Base-by-base conservation (phyloP, 2,329 filamentous ascomycete species). In the Fusarium decemcellulare region DNA sequence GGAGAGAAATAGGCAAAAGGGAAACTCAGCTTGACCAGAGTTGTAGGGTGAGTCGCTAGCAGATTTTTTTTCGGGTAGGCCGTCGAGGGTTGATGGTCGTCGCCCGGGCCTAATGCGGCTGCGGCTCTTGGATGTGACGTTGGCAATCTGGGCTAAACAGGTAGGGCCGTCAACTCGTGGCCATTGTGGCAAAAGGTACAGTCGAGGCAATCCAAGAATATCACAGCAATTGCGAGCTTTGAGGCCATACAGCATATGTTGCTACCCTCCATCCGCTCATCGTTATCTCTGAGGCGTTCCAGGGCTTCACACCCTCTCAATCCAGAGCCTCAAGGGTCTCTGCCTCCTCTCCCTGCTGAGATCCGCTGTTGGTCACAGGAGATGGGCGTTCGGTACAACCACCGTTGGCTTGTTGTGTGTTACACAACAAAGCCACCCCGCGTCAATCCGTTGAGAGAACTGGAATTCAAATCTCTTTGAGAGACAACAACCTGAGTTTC, bases 311-410 rank as follows among this genome's bases (percentile, higher is more conserved):
- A 70, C 67, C 67, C 56, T 55, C 56, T 61, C 42, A 9, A 39
- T 8, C 16, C 36, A 52, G 67, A 70, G 67, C 56, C 67, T 71
- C 67, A 70, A 70, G 36, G 65, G 46, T 65, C 63, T 40, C 47
- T 43, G 14, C 9, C 40, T 58, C 34, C 47, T 47, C 23, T 23
- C 18, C 18, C 23, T 23, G 40, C 58, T 53, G 48, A 63, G 67
- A 71, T 71, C 67, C 65, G 56, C 54, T 68, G 67, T 53, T 62
- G 52, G 46, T 55, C 57, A 64, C 53, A 70, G 55, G 34, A 43
- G 62, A 63, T 67, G 61, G 27, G 48, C 50, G 50, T 42, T 44
- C 37, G 61, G 61, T 44, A 37, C 63, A 48, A 60, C 55, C 55
- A 55, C 48, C 54, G 65, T 53, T 68, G 55, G 56, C 52, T 36